phyloP scores from a whole-genome alignment of 805 yeast species.

The Lipomyces mesembrius region DNA sequence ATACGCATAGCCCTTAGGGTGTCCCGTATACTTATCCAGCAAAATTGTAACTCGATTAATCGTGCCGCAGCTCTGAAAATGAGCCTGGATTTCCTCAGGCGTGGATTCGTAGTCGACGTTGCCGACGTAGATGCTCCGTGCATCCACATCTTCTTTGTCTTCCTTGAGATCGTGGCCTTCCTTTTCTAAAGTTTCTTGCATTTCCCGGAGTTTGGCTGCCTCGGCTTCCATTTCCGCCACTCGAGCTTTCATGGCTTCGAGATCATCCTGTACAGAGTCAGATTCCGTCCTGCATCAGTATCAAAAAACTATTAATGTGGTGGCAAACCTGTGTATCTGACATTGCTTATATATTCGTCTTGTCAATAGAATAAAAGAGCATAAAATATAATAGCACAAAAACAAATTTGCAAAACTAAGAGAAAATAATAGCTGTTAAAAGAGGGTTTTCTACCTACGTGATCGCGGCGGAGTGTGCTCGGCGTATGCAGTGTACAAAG shows the following conservation, averaged over 20 bases:
- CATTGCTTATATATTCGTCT: neutral
- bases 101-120: constrained; percentile 80
- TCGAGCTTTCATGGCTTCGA: constrained; percentile 49
- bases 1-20: constrained; percentile 82
- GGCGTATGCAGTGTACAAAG: neutral
- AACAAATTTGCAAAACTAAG: neutral
- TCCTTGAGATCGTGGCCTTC: constrained; percentile 51
- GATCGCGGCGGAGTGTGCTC: neutral
- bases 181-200: constrained; percentile 56
- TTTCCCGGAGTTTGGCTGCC: constrained; percentile 62
- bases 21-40: constrained; percentile 73
- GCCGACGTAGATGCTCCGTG: constrained; percentile 79
- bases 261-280: constrained; percentile 23
- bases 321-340: neutral
- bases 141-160: constrained; percentile 69
- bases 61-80: constrained; percentile 69
- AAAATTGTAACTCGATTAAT: constrained; percentile 81
- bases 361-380: neutral
- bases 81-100: constrained; percentile 78
- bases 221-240: constrained; percentile 65
- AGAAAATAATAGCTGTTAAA: neutral
- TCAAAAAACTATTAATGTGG: neutral
- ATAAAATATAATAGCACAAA: neutral
- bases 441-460: neutral
- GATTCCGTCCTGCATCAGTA: neutral